These are phyloP conservation scores for Paramecium octaurelia DNA, from an alignment of 73 alveolate genomes.

Conservation along the genomic window DNA sequence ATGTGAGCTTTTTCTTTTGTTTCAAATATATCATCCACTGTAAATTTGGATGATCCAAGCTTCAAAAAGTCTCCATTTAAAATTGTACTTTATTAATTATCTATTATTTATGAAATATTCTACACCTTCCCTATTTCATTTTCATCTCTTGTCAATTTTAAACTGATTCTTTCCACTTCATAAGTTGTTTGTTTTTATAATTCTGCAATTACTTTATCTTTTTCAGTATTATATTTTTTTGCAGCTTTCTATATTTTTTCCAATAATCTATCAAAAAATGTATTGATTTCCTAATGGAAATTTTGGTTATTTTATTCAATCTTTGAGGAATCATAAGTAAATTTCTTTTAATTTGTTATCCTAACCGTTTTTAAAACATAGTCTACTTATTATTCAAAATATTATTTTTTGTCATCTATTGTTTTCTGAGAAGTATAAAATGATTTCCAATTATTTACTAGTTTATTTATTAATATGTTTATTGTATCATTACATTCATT, in stretches of 20 bases:
- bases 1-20: not conserved
- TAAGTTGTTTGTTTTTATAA: not conserved
- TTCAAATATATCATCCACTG: not conserved
- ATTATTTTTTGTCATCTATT: too few relatives aligned
- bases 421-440: too few relatives aligned
- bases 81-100: not conserved
- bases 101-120: not conserved
- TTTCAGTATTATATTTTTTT: not conserved
- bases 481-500: not conserved
- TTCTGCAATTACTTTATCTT: not conserved
- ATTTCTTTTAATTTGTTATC: too few relatives aligned
- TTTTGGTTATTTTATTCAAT: too few relatives aligned
- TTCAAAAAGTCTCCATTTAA: not conserved
- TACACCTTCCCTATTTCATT: not conserved
- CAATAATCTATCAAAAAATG: too few relatives aligned
- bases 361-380: too few relatives aligned
- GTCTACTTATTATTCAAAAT: not conserved
- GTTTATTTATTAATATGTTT: too few relatives aligned
- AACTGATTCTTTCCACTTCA: not conserved
- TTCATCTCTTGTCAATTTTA: not conserved
- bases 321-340: too few relatives aligned
- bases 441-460: too few relatives aligned
- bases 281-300: too few relatives aligned
- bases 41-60: not conserved
- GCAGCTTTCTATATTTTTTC: not conserved